phyloP scores from a whole-genome alignment of 169 alveolate species.

The Eimeria praecox region DNA sequence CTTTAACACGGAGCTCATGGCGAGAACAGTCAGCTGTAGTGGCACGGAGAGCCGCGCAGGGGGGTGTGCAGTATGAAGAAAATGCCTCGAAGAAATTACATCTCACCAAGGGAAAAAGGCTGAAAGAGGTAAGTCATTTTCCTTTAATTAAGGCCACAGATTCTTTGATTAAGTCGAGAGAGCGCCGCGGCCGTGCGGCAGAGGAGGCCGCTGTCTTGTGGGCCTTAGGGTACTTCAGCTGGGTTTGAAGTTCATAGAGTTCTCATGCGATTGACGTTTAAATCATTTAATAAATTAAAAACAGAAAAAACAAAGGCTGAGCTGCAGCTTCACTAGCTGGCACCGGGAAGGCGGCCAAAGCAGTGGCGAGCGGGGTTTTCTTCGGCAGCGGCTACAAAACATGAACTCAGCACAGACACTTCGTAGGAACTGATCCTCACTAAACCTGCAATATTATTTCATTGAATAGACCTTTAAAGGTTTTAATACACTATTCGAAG shows the following conservation, averaged over 20 bases:
- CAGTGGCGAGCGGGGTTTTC: too few relatives aligned
- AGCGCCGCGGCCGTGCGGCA: not conserved
- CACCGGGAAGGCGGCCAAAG: not conserved
- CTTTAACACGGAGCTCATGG: not conserved
- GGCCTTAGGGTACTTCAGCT: not conserved
- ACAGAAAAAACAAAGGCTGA: not conserved
- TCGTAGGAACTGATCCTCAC: not conserved
- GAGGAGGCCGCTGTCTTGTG: not conserved
- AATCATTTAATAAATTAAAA: too few relatives aligned
- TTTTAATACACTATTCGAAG: too few relatives aligned
- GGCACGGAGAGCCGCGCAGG: not conserved
- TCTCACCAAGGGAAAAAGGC: constrained; percentile 58
- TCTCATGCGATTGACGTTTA: not conserved
- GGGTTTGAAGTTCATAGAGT: not conserved
- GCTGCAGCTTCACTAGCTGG: not conserved
- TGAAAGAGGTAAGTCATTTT: constrained; percentile 35
- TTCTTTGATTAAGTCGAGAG: not conserved
- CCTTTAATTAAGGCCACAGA: not conserved
- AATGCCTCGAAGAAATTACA: not conserved
- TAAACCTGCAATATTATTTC: not conserved
- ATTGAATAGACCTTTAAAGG: not conserved
- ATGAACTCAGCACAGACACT: not conserved
- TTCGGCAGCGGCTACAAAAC: not conserved
- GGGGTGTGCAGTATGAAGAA: not conserved
- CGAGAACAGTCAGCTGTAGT: not conserved